A percentile compares a stretch with the other conserved stretches of the same genome.
Evolutionary conservation across 2,329 filamentous ascomycete genomes (phyloP).

Genomic region (Sporothrix dimorphospora): DNA sequence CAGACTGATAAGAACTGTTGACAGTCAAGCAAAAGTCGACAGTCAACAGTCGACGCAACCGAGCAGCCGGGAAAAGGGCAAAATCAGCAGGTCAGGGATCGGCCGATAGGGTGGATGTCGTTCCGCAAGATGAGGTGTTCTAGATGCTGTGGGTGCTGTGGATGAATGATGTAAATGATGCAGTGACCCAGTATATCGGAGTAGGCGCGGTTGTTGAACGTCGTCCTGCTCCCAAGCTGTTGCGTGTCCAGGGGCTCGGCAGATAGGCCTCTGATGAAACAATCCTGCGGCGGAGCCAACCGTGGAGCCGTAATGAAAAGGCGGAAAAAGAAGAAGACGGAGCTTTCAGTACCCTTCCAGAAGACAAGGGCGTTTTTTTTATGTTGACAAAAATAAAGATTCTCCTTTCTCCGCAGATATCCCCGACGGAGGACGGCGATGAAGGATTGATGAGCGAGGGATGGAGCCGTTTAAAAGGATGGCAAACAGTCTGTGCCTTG

Average conservation of each 20-base stretch:
- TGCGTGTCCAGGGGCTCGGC: slow-evolving; percentile 15
- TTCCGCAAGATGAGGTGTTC: neutral
- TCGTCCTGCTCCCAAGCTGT: neutral
- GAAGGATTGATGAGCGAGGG: slow-evolving; percentile 8
- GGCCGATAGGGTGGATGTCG: neutral
- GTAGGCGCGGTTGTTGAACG: too few species aligned
- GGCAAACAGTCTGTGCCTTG: neutral
- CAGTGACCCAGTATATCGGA: too few species aligned
- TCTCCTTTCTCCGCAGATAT: neutral
- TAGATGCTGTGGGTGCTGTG: too few species aligned
- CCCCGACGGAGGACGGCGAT: neutral
- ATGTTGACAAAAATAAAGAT: neutral
- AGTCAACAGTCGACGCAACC: neutral
- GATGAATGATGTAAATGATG: too few species aligned
- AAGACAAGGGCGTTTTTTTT: neutral
- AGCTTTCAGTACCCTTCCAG: neutral
- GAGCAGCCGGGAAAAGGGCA: slow-evolving; percentile 18
- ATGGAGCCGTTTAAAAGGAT: neutral
- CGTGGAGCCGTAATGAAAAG: neutral
- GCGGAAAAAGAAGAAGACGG: neutral
- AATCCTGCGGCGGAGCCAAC: slow-evolving; percentile 28
- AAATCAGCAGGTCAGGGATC: slow-evolving; percentile 14
- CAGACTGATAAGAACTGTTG: neutral
- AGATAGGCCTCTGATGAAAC: slow-evolving; percentile 29
- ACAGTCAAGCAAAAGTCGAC: neutral